Evolutionary conservation across 2,329 filamentous ascomycete genomes (phyloP), one percentile per base, ranked within the genome.

Genomic region (Clonostachys sp.): DNA sequence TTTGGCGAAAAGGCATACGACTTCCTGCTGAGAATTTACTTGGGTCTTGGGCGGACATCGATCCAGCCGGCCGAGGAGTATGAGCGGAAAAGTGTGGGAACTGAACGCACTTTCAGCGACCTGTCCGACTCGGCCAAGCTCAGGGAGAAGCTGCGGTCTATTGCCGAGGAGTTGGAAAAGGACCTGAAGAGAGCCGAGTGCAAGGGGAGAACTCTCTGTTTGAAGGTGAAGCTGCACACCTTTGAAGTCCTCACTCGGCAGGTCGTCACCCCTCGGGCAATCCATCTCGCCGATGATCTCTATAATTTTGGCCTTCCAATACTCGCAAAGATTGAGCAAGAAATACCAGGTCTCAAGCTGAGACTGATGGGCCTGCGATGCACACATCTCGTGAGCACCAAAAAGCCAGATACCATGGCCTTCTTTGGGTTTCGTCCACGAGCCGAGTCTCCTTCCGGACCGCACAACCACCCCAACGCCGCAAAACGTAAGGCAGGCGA

Each of bases 191-290:
- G 83, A 24, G 89, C 89, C 2, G 81, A 89, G 53, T 89, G 89
- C 67, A 96, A 92, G 64, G 92, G 92, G 1, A 81, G 90, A n/a
- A 97, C 92, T 0, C 70, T 99, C 2, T 89, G 90, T 18, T 71
- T 99, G 35, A 99, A 99, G 65, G 78, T 96, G 53, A 99, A 99
- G 63, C 71, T 97, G 8, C 89, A 96, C 62, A 96, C 91, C 0
- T 99, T 92, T 57, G 91, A 97, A 64, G 88, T 96, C 17, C 78
- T 89, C 45, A 95, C 91, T 0, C 78, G 94, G 34, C 94, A 99
- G 61, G 79, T 81, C 6, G 81, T 87, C 5, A 78, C 85, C 3
- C 86, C 89, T 0, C 87, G 84, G 53, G 83, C 91, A 0, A 76
- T 96, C 2, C 78, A 70, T 44, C 71, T 78, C 6, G 86, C 90